Evolutionary conservation across 192 early-diverging fungal genomes (phyloP), one percentile per base, ranked within the genome.

Genomic region (Backusella liffmaniae): DNA sequence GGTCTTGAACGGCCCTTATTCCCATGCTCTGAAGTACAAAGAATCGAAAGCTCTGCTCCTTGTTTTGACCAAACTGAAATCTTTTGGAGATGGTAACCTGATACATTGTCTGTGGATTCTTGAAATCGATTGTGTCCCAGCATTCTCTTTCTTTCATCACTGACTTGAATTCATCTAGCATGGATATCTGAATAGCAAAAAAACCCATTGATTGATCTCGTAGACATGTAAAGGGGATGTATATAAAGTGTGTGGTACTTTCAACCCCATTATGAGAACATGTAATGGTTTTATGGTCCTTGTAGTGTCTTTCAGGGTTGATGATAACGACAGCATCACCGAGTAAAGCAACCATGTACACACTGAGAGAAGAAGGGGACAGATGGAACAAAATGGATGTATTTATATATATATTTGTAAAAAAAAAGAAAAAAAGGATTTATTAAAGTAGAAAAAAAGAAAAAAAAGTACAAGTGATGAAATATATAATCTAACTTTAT

Each of bases 61-160:
- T 62, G 56, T 62, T 62, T 62, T 62, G 56, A 26, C 56, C 56
- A 62, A 62, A 62, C 56, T 62, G 56, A 29, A 62, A 62, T 62
- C 56, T 2, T 12, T 62, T 23, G n/a, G 56, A 26, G 26, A 62
- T 62, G 4, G 23, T 62, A 29, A 62, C 23, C 8, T 62, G 21
- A 29, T 62, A 62, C 56, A 23, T 62, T 8, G 56, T 62, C 23
- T 62, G 56, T 10, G 56, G 56, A 12, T 62, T 62, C 26, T 13
- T 62, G 26, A 62, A 62, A 13, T 62, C 56, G n/a, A 62, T 62
- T 1, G 56, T 62, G 56, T 62, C 56, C 56, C 56, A 62, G 23
- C 56, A 62, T 12, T 62, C 56, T 26, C 23, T 62, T 9, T 23
- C 23, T 62, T 62, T 62, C 56, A 62, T 62, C 56, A 62, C 4